phyloP scores from a whole-genome alignment of 2,329 filamentous ascomycete species.

The Xylariaceae sp. region DNA sequence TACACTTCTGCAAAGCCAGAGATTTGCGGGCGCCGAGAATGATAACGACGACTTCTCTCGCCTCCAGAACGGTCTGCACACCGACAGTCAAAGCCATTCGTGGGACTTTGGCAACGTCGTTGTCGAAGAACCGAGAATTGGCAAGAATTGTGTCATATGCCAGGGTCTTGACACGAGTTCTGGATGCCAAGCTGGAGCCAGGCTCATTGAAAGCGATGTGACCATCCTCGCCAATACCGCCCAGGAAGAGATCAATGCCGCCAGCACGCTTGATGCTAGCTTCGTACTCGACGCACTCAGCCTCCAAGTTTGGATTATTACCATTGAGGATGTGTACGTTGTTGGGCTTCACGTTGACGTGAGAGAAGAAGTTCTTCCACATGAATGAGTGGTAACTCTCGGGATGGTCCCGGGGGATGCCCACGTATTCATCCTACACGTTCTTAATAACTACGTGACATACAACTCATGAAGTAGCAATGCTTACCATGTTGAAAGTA shows the following conservation, averaged over 20 bases:
- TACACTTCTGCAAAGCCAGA: slow-evolving; percentile 72
- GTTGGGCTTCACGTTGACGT: slow-evolving; percentile 74
- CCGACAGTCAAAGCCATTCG: slow-evolving; percentile 82
- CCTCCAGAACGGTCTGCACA: slow-evolving; percentile 78
- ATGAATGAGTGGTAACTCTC: slow-evolving; percentile 90
- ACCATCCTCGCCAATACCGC: slow-evolving; percentile 80
- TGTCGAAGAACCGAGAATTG: slow-evolving; percentile 80
- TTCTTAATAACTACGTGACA: slow-evolving; percentile 7
- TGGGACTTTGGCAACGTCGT: slow-evolving; percentile 71
- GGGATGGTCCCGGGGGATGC: slow-evolving; percentile 76
- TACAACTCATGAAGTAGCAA: background rate
- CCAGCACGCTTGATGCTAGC: slow-evolving; percentile 70
- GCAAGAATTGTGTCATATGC: slow-evolving; percentile 84
- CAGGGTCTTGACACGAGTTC: slow-evolving; percentile 81
- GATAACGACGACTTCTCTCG: slow-evolving; percentile 78
- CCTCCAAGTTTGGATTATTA: slow-evolving; percentile 71
- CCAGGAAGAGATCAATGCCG: slow-evolving; percentile 82
- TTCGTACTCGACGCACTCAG: slow-evolving; percentile 78
- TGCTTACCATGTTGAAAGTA: slow-evolving; percentile 82
- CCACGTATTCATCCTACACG: slow-evolving; percentile 77
- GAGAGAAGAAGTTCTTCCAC: slow-evolving; percentile 90
- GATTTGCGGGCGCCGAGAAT: slow-evolving; percentile 81
- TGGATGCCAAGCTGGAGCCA: slow-evolving; percentile 71
- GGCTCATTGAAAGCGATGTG: slow-evolving; percentile 93
- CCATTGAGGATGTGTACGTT: slow-evolving; percentile 85